Conservation (phyloP, 1,284 basidiomycete species). For the Jaminaea rosea region DNA sequence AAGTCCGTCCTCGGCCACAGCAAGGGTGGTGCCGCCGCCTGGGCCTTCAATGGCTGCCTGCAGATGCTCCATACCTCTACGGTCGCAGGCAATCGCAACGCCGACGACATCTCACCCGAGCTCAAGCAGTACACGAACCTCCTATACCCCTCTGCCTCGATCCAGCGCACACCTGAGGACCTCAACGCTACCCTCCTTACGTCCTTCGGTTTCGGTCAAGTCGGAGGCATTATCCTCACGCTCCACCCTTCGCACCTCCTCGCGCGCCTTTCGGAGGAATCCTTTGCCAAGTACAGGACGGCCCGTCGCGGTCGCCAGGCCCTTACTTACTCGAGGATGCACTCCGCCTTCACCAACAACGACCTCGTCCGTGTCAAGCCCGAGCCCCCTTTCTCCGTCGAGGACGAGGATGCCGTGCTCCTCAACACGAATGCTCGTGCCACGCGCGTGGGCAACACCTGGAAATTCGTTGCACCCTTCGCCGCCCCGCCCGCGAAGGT, state of each 20-base stretch:
- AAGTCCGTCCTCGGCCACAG: slow-evolving; percentile 59
- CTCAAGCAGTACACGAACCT: slow-evolving; percentile 83
- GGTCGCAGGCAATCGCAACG: slow-evolving; percentile 80
- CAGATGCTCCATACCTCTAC: slow-evolving; percentile 78
- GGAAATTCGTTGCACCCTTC: slow-evolving; percentile 31
- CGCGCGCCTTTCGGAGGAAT: slow-evolving; percentile 64
- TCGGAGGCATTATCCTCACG: slow-evolving; percentile 76
- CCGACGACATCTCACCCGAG: slow-evolving; percentile 75
- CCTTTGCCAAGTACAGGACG: slow-evolving; percentile 66
- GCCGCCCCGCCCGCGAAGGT: slow-evolving; percentile 19
- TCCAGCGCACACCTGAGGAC: slow-evolving; percentile 50
- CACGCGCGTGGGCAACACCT: slow-evolving; percentile 29
- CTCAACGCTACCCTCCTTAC: slow-evolving; percentile 53
- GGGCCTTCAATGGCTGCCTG: slow-evolving; percentile 89
- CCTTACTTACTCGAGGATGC: slow-evolving; percentile 40
- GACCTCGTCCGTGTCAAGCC: slow-evolving; percentile 81
- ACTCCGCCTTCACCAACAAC: slow-evolving; percentile 35
- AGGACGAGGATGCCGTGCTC: slow-evolving; percentile 77
- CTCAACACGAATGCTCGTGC: slow-evolving; percentile 82
- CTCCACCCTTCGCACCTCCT: slow-evolving; percentile 86
- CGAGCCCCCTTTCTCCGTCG: slow-evolving; percentile 75
- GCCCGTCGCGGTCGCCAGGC: slow-evolving; percentile 26
- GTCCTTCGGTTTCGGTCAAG: slow-evolving; percentile 96
- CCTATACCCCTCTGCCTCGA: slow-evolving; percentile 93
- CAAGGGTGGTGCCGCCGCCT: slow-evolving; percentile 62